Percentiles rank a stretch among this genome's conserved stretches.
Conservation (phyloP, 495 filamentous ascomycete species). For the Podospora pseudoanserina region DNA sequence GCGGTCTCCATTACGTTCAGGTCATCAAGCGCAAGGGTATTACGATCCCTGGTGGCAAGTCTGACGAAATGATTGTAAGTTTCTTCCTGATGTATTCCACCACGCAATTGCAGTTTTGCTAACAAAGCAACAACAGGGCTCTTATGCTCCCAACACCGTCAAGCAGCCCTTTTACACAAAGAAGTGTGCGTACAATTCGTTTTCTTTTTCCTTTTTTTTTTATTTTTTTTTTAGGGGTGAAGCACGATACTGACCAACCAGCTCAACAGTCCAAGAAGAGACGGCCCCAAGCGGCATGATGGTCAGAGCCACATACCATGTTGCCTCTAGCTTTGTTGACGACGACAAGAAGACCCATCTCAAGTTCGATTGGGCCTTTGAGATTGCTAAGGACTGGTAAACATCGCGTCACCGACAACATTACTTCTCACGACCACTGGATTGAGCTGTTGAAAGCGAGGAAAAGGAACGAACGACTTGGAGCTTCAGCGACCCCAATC, state of each 20-base stretch:
- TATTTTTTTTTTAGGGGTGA: neutral
- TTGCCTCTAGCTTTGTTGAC: conserved; percentile 81
- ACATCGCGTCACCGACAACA: neutral
- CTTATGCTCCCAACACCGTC: conserved; percentile 83
- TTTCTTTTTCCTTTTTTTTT: neutral
- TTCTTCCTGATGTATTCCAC: neutral
- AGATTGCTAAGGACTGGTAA: conserved; percentile 93
- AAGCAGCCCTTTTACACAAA: conserved; percentile 81
- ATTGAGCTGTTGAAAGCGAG: neutral
- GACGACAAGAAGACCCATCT: conserved; percentile 86
- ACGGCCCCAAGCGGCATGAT: conserved; percentile 89
- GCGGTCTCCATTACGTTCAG: conserved; percentile 92
- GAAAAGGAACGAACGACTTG: neutral
- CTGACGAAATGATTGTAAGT: conserved; percentile 93
- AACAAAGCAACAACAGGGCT: conserved; percentile 50
- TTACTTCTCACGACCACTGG: neutral
- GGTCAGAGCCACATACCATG: conserved; percentile 80
- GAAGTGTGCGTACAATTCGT: conserved; percentile 60
- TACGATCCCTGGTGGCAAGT: conserved; percentile 66
- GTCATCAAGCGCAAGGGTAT: conserved; percentile 83
- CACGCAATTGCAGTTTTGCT: neutral
- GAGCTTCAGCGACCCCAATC: neutral
- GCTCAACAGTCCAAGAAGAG: conserved; percentile 70
- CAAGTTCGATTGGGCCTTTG: conserved; percentile 88
- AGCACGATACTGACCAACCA: neutral